A percentile compares a stretch with the other conserved stretches of the same genome.
phyloP scores from a whole-genome alignment of 2,329 filamentous ascomycete species.

The Neonectria sp. region DNA sequence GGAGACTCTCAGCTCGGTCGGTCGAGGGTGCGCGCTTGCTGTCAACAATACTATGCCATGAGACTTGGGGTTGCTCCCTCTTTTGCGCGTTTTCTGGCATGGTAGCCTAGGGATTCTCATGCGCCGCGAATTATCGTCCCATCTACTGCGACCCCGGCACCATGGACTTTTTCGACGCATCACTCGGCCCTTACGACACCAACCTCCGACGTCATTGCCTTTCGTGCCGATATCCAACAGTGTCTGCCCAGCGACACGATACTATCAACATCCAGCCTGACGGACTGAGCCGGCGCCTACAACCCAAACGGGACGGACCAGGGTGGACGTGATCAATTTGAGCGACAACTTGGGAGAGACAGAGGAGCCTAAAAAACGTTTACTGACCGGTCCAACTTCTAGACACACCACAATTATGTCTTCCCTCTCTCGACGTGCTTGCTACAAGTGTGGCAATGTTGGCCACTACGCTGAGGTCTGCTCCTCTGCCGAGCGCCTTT shows the following conservation, averaged over 20 bases:
- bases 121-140: slow-evolving; percentile 17
- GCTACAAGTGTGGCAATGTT: slow-evolving; percentile 88
- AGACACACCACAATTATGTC: slow-evolving; percentile 71
- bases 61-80: neutral
- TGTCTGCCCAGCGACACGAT: neutral
- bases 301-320: neutral
- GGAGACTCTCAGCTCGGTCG: no score
- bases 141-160: slow-evolving; percentile 1
- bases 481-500: slow-evolving; percentile 97
- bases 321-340: neutral
- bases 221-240: neutral
- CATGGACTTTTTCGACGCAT: no score
- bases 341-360: neutral
- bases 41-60: neutral
- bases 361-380: neutral
- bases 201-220: neutral
- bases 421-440: slow-evolving; percentile 85
- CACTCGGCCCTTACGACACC: neutral
- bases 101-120: neutral
- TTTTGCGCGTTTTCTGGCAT: slow-evolving; percentile 6
- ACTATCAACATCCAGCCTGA: neutral
- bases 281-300: neutral
- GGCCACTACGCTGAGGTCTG: slow-evolving; percentile 91
- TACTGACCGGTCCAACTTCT: slow-evolving; percentile 29
- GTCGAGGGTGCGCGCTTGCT: neutral